Evolutionary conservation across 2,329 filamentous ascomycete species (phyloP), one percentile per base, ranked within the genome.

Genomic region (Botrytis byssoidea): DNA sequence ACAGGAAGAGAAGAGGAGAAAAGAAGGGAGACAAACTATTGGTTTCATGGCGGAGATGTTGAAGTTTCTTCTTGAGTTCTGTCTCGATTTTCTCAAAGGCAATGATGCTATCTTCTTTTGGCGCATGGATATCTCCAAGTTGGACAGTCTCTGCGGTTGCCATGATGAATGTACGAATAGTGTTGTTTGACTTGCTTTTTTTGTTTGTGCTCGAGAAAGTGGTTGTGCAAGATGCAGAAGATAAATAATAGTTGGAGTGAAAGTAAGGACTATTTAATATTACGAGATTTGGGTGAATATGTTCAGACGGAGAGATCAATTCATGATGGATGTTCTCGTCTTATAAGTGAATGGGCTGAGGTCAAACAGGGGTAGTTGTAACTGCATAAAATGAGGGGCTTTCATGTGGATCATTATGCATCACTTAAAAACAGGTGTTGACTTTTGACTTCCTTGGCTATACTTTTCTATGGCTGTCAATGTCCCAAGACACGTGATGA

Each of bases 41-140:
- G 68, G 84, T 82, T 37, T 85, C 81, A 74, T 84, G 85, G 55
- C 86, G 85, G 55, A 84, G 82, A 76, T 86, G 85, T 48, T 87
- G 82, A 61, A 89, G 83, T 72, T 82, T 79, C 77, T 83, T 84
- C 82, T 87, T 88, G 59, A 89, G 81, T n/a, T 88, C 85, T 14
- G 81, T 80, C 75, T 86, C 82, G 71, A 88, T 81, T 70, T 86
- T 82, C 59, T 82, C 79, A 80, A 88, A 88, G 42, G 83, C 84
- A 72, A 83, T 82, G 78, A 88, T 83, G 14, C 86, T 84, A 70
- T 88, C 86, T 74, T 85, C 83, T 75, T 89, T 87, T 64, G 84
- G 79, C 48, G 83, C 79, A 69, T 80, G 79, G 25, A 74, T 57
- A 32, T 73, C 73, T 10, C 85, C 84, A 55, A 89, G 81, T 35